Base-by-base conservation (phyloP, 1,139 yeast species). In the Yarrowia galli region DNA sequence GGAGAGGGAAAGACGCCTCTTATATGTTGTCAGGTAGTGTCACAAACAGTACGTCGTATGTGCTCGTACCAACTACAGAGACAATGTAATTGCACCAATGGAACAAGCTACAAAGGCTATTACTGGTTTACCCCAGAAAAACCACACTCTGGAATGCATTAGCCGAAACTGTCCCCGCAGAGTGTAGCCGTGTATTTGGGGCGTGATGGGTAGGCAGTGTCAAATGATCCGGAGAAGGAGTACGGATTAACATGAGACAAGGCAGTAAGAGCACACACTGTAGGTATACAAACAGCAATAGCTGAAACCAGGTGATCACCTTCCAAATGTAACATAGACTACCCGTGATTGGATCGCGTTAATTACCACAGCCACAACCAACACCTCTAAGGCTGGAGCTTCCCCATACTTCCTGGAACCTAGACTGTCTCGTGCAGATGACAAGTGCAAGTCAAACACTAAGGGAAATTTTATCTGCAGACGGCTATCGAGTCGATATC, bases 401-500 rank as follows among this genome's bases (percentile, higher is more conserved):
- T 54, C 61, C 61, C 61, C 61, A 54, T 54, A 54, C 61, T 54
- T 40, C 40, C 6, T 9, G 16, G 28, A 54, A 38, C 48, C 38
- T 40, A 54, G 61, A 38, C 60, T 15, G 35, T 3, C 22, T 2
- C 25, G 32, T 54, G 61, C 61, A 40, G 46, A 22, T 40, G 25
- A 54, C 61, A 54, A 25, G 61, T 40, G 45, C 42, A 36, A 10
- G 18, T 16, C 20, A 23, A 53, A 53, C 60, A 53, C 32, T 38
- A 53, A 53, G 3, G 38, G 45, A 53, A 53, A 53, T 36, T 51
- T 53, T 53, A 53, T 53, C 40, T 54, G 61, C 48, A 54, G n/a
- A 54, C 61, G 61, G 61, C 61, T 54, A 54, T 54, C 40, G 61
- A 54, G 61, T 25, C 61, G 61, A 40, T 54, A 54, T 38, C 61